phyloP scores from a whole-genome alignment of 1,284 basidiomycete genomes.

The Peniophora sp. region DNA sequence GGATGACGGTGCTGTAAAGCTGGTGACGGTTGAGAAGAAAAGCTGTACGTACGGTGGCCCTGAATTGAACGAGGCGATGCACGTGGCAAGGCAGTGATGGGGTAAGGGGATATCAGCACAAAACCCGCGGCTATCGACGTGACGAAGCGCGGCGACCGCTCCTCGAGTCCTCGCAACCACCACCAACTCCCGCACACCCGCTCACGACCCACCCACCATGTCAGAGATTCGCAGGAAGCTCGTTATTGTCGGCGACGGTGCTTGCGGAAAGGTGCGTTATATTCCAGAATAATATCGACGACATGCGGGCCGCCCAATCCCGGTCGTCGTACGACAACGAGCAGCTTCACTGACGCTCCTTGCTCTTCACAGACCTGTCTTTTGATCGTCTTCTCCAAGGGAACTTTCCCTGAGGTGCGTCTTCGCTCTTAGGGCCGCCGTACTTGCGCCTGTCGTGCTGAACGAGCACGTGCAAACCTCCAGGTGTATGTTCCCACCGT shows the following conservation, averaged over 20 bases:
- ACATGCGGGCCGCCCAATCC: background rate
- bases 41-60: background rate
- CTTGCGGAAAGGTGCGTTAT: constrained; percentile 43
- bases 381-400: constrained; percentile 61
- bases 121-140: background rate
- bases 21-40: too few species aligned
- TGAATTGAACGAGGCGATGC: background rate
- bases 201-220: constrained; percentile 17
- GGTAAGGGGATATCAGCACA: background rate
- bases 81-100: background rate
- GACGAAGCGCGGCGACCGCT: background rate
- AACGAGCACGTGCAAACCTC: constrained; percentile 1
- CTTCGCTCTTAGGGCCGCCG: constrained; percentile 9
- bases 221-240: constrained; percentile 46
- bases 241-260: constrained; percentile 52
- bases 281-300: background rate
- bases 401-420: constrained; percentile 70
- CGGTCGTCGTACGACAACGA: background rate
- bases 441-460: constrained; percentile 7
- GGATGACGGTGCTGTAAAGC: too few species aligned
- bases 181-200: background rate
- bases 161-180: background rate
- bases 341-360: background rate
- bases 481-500: constrained; percentile 66
- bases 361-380: constrained; percentile 39